Percentiles rank a stretch among this genome's conserved stretches.
Evolutionary conservation across 2,329 filamentous ascomycete species (phyloP).

Genomic region (Cryphonectria japonica): DNA sequence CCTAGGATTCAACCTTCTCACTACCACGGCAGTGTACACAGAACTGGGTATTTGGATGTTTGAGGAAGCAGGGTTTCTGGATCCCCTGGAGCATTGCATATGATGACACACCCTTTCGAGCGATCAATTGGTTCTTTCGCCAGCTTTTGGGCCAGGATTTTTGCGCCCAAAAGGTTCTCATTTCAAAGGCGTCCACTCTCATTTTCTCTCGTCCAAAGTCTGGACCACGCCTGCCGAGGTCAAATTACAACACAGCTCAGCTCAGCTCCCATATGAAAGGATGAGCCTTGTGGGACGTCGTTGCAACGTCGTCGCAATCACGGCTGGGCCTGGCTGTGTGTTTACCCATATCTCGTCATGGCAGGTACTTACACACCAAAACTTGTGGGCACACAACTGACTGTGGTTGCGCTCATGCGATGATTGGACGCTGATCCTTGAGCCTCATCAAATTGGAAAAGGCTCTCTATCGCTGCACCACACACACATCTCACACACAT

Average conservation of each 20-base stretch:
- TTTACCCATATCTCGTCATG: background rate
- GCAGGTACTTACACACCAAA: background rate
- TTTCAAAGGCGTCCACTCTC: conserved; percentile 22
- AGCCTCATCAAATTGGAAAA: conserved; percentile 15
- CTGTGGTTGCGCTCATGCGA: conserved; percentile 8
- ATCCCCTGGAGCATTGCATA: background rate
- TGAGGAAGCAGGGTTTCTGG: background rate
- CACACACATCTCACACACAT: background rate
- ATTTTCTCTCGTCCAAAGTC: background rate
- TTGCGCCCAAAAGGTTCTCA: conserved; percentile 15
- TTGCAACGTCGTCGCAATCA: conserved; percentile 2
- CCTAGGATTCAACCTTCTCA: background rate
- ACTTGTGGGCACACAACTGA: background rate
- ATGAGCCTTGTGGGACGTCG: conserved; percentile 5
- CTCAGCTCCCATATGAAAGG: background rate
- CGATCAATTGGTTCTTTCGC: conserved; percentile 15
- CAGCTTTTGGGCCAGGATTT: background rate
- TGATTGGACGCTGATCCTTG: conserved; percentile 17
- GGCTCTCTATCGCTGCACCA: background rate
- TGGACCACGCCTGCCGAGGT: background rate
- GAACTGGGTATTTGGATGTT: background rate
- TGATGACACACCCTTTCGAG: conserved; percentile 16
- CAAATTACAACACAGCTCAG: conserved; percentile 3
- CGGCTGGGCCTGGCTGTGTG: background rate
- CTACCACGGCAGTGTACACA: background rate